Evolutionary conservation across 768 basidiomycete species (phyloP), one percentile per base, ranked within the genome.

Genomic region (Suillus americanus): DNA sequence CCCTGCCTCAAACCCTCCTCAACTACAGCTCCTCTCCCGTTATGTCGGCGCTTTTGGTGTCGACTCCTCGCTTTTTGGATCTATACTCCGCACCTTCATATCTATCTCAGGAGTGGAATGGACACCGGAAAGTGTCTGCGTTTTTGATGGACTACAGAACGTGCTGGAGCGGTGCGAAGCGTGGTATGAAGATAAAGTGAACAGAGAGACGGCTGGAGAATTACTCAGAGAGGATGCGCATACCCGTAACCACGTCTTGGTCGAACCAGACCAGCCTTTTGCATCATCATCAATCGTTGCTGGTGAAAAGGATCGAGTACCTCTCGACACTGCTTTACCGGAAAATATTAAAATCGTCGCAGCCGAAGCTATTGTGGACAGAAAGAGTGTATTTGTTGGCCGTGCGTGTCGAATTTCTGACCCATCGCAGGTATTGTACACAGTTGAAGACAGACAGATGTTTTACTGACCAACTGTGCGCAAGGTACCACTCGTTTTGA

Each of bases 321-420:
- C 51, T 35, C 56, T 69, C 43, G 62, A 74, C 38, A 33, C 64
- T 3, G 67, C 70, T 8, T 73, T 89, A 20, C 90, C 90, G 0
- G 81, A 83, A 23, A 90, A 86, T 1, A 78, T 94, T n/a, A 75
- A 85, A 55, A 83, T 98, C 14, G 77, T 85, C 64, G 83, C 87
- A 51, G 86, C 91, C 0, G 92, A 94, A 63, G 86, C 96, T 1
- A 94, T 98, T 62, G 79, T 84, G 9, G 96, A 97, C 74, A 83
- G 95, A 33, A 96, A 91, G 74, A 94, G 91, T 66, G 81, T 83
- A 0, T 97, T 98, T 70, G 81, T 97, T 9, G 95, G 95, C 10
- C 85, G 94, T 25, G 94, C 94, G 0, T 94, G 93, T 74, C 80
- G 79, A 51, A 89, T 97, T 71, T 85, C 86, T 7, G 82, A 93